These are phyloP conservation scores for Musa itinerans DNA, from an alignment of 176 grass and related monocot genomes.

Conservation along the genomic window DNA sequence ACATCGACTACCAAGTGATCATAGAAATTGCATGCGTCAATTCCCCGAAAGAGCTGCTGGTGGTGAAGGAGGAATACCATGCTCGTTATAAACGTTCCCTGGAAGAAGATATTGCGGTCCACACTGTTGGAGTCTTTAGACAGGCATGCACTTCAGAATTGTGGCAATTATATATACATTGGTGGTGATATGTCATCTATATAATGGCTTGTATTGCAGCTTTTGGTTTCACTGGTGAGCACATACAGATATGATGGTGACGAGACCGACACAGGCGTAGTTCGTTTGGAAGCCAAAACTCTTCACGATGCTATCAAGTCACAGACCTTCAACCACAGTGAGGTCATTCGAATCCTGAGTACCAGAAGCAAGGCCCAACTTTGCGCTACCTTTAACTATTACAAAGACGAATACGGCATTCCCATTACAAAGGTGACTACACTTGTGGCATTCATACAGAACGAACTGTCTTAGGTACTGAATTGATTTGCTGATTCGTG, in stretches of 20 bases:
- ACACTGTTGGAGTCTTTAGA: conserved; percentile 39
- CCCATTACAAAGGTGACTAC: conserved; percentile 57
- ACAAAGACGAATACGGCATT: conserved; percentile 34
- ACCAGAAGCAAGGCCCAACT: conserved; percentile 80
- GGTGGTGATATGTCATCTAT: neutral
- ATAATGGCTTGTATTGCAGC: conserved; percentile 23
- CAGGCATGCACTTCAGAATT: conserved; percentile 10
- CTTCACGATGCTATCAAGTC: conserved; percentile 29
- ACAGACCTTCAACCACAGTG: conserved; percentile 23
- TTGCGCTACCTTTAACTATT: conserved; percentile 47
- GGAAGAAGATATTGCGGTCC: conserved; percentile 63
- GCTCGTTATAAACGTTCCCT: conserved; percentile 50
- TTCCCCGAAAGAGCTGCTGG: conserved; percentile 39
- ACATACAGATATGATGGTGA: conserved; percentile 68
- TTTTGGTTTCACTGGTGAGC: conserved; percentile 46
- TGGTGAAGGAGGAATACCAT: conserved; percentile 62
- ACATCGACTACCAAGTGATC: conserved; percentile 40
- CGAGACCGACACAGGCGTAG: conserved; percentile 35
- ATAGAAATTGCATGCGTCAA: conserved; percentile 62
- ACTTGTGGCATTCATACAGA: neutral
- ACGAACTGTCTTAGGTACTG: neutral
- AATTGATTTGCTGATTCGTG: neutral
- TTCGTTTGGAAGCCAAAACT: conserved; percentile 42
- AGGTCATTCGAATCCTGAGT: conserved; percentile 61
- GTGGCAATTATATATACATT: too few species aligned